These are phyloP conservation scores for Euphorbia schlechtendalii DNA, from an alignment of 441 rosid species.

Conservation along the genomic window DNA sequence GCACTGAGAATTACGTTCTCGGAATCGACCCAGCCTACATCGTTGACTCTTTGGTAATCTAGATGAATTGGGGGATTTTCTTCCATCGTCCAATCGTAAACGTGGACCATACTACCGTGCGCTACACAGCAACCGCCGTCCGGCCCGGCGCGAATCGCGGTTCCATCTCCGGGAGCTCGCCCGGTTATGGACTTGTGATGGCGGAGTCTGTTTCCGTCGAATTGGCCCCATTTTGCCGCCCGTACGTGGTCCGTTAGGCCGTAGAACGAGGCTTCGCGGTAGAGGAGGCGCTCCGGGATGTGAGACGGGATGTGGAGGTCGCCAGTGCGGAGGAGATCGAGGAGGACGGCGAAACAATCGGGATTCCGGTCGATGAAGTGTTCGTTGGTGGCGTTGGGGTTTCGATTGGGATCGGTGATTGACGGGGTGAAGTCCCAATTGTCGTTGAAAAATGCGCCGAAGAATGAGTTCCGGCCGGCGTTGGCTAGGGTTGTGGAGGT, in stretches of 20 bases:
- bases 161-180: constrained; percentile 86
- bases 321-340: constrained; percentile 93
- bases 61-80: constrained; percentile 71
- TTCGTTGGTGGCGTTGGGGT: constrained; percentile 23
- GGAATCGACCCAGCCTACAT: constrained; percentile 66
- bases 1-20: constrained; percentile 62
- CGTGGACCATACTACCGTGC: constrained; percentile 82
- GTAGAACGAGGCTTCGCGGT: constrained; percentile 74
- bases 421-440: constrained; percentile 49
- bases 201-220: constrained; percentile 73
- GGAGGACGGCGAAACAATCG: constrained; percentile 76
- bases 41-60: constrained; percentile 85
- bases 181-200: constrained; percentile 50
- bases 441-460: constrained; percentile 73
- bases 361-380: constrained; percentile 79
- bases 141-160: constrained; percentile 84
- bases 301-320: constrained; percentile 62
- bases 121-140: constrained; percentile 94
- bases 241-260: constrained; percentile 80
- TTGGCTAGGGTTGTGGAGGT: constrained; percentile 83
- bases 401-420: constrained; percentile 17
- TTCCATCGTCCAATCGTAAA: constrained; percentile 83
- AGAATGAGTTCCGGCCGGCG: constrained; percentile 81
- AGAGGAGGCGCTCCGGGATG: constrained; percentile 57
- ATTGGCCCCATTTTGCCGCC: constrained; percentile 71